Base-by-base conservation (phyloP, 495 filamentous ascomycete species). In the Cryomyces minteri region DNA sequence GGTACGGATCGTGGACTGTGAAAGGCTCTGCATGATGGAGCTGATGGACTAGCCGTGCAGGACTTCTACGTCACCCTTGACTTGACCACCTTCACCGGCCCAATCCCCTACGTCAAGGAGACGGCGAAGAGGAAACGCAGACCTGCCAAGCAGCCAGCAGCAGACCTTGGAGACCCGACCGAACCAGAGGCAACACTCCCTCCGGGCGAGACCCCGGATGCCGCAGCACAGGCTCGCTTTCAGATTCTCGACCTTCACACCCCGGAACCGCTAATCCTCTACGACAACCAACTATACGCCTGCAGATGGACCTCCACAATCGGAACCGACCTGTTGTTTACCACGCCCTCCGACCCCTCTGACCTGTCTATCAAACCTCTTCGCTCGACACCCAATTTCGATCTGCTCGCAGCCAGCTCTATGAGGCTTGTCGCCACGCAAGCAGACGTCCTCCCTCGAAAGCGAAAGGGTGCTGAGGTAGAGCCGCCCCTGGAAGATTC, bases 211-310 rank as follows among this genome's bases (percentile, higher is more conserved):
- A 5, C 43, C 11, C n/a, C 32, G n/a, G 12, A 37, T 25, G 28
- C 11, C 30, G 4, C 25, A 4, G 6, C 31, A 5, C 25, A 45
- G 12, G 52, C 51, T 50, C 62, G 61, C 14, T 75, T 94, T n/a
- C 84, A 93, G 51, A 76, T 94, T 40, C 67, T 86, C 11, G 84
- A 80, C 39, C 70, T 94, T 4, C 81, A 92, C 57, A 77, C 76
- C 0, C 39, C 56, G 0, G 67, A 82, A 48, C 87, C 87, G 0
- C 60, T 92, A 31, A 64, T 90, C 40, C 76, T 76, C 4, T 87
- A 88, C 65, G 67, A 79, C 39, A 79, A 79, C 40, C 73, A 75
- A 43, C 62, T 86, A 32, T 87, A 83, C 58, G 76, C 71, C 50
- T 88, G 84, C 46, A 57, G 70, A 31, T 94, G 87, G 87, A 69